Conservation (phyloP, 169 alveolate species). For the Pseudocohnilembus persalinus region DNA sequence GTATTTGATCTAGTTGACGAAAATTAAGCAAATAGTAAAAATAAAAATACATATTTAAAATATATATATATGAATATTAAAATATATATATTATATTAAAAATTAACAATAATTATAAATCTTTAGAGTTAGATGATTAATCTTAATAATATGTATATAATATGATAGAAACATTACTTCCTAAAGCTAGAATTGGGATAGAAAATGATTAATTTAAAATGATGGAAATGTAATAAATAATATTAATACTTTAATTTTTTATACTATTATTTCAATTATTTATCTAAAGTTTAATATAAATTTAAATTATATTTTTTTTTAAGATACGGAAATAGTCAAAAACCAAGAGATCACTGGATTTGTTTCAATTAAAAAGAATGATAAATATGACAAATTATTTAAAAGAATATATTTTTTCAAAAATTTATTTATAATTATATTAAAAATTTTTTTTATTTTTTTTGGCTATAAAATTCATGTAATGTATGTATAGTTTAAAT, state of each 20-base stretch:
- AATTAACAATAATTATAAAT: no score
- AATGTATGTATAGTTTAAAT: no score
- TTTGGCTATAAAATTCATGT: no score
- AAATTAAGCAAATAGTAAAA: conserved; percentile 7
- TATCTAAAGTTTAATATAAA: no score
- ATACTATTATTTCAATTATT: no score
- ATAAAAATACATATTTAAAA: neutral
- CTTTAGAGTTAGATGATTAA: conserved; percentile 1
- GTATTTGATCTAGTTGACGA: conserved; percentile 20
- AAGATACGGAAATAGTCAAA: neutral
- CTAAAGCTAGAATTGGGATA: conserved; percentile 1
- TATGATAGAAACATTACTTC: conserved; percentile 26
- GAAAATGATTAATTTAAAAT: conserved; percentile 13
- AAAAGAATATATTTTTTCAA: no score
- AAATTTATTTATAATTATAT: no score
- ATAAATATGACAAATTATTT: no score
- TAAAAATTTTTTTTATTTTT: no score
- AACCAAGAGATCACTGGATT: neutral
- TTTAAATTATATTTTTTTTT: no score
- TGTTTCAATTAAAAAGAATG: no score
- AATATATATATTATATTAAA: neutral
- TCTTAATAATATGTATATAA: conserved; percentile 18
- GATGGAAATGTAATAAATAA: conserved; percentile 25
- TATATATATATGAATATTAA: no score
- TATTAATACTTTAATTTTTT: neutral